Conservation (phyloP, 2,329 filamentous ascomycete genomes). For the Neodidymelliopsis sp. region DNA sequence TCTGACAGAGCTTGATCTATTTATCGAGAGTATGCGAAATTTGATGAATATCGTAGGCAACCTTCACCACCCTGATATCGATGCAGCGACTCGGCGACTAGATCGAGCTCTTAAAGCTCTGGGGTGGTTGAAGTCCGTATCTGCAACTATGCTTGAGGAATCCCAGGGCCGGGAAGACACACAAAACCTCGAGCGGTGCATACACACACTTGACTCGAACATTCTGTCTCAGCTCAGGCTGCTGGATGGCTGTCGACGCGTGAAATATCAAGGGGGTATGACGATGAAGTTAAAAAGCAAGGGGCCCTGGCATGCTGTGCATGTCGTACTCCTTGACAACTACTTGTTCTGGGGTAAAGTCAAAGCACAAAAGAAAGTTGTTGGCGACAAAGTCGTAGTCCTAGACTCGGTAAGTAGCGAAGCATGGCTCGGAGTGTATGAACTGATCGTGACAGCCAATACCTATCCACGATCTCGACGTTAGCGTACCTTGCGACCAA, state of each 20-base stretch:
- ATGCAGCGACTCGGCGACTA: slow-evolving; percentile 19
- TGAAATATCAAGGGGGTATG: slow-evolving; percentile 34
- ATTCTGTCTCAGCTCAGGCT: slow-evolving; percentile 29
- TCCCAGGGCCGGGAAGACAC: slow-evolving; percentile 32
- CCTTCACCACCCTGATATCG: slow-evolving; percentile 2
- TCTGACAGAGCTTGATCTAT: slow-evolving; percentile 31
- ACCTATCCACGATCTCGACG: slow-evolving; percentile 21
- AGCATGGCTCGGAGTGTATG: not conserved
- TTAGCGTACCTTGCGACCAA: slow-evolving; percentile 21
- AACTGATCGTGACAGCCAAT: slow-evolving; percentile 27
- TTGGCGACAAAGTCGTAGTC: slow-evolving; percentile 21
- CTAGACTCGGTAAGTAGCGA: slow-evolving; percentile 28
- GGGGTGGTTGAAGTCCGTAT: slow-evolving; percentile 19
- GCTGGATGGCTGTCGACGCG: slow-evolving; percentile 21
- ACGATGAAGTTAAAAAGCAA: slow-evolving; percentile 41
- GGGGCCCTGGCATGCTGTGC: slow-evolving; percentile 40
- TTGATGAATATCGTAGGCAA: slow-evolving; percentile 19
- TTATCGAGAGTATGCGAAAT: slow-evolving; percentile 24
- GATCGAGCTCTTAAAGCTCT: slow-evolving; percentile 24
- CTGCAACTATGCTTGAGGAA: slow-evolving; percentile 20
- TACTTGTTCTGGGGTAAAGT: slow-evolving; percentile 41
- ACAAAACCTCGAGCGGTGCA: slow-evolving; percentile 32
- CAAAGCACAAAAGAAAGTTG: slow-evolving; percentile 29
- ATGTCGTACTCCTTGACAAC: slow-evolving; percentile 41
- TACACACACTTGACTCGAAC: slow-evolving; percentile 27